Percentiles rank a stretch among this genome's conserved stretches.
These are phyloP conservation scores for Lachnellula arida DNA, from an alignment of 2,329 filamentous ascomycete genomes.

Conservation along the genomic window DNA sequence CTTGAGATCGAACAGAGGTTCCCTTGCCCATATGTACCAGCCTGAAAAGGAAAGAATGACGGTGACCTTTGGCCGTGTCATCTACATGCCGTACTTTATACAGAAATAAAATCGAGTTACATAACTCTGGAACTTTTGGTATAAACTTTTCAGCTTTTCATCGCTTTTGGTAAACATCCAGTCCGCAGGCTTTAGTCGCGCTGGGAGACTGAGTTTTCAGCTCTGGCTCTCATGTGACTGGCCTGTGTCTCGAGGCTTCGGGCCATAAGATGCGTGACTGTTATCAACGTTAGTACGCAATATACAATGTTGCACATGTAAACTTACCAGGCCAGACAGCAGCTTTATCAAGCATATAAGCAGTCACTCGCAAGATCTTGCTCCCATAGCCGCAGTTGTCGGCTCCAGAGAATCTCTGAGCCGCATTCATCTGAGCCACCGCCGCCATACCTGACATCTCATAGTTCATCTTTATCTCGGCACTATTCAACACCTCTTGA, in stretches of 20 bases:
- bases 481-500: slow-evolving; percentile 68
- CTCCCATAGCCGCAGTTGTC: slow-evolving; percentile 73
- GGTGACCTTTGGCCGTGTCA: not conserved
- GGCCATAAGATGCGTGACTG: slow-evolving; percentile 66
- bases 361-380: slow-evolving; percentile 78
- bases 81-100: slow-evolving; percentile 1
- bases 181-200: slow-evolving; percentile 15
- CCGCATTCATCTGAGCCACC: slow-evolving; percentile 45
- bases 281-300: slow-evolving; percentile 21
- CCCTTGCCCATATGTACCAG: slow-evolving; percentile 9
- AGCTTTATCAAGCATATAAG: slow-evolving; percentile 81
- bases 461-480: slow-evolving; percentile 73
- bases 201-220: slow-evolving; percentile 36
- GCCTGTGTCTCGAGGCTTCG: slow-evolving; percentile 61
- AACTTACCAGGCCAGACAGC: slow-evolving; percentile 85
- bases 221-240: slow-evolving; percentile 56
- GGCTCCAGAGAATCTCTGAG: slow-evolving; percentile 51
- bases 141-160: not conserved
- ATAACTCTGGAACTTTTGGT: slow-evolving; percentile 1
- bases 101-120: not conserved
- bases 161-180: not conserved
- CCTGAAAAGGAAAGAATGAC: not conserved
- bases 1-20: not conserved
- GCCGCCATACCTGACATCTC: slow-evolving; percentile 50
- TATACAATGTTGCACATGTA: not conserved